Percentiles rank a stretch among this genome's conserved stretches.
phyloP scores from a whole-genome alignment of 768 basidiomycete species.

The Tulasnella sp. region DNA sequence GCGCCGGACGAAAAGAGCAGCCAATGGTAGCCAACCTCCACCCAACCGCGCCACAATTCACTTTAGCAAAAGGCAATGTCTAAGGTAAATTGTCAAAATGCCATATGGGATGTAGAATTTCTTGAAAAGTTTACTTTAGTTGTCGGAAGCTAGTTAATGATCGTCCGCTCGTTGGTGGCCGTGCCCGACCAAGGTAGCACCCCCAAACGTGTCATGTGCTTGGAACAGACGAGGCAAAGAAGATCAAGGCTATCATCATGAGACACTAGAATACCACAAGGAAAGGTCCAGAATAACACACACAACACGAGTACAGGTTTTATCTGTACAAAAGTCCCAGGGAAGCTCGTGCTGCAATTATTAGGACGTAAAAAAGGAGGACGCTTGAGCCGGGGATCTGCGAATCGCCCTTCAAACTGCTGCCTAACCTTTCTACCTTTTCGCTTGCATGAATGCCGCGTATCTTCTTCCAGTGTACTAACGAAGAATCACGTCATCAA shows the following conservation, averaged over 20 bases:
- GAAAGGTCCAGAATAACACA: background rate
- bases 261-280: background rate
- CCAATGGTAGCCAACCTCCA: background rate
- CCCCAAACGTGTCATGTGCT: slow-evolving; percentile 5
- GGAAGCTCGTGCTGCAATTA: background rate
- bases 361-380: slow-evolving; percentile 35
- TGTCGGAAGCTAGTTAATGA: background rate
- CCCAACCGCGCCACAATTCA: background rate
- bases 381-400: slow-evolving; percentile 15
- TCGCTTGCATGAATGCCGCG: background rate
- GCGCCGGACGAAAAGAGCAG: background rate
- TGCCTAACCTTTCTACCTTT: background rate
- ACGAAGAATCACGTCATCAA: slow-evolving; percentile 2
- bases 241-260: slow-evolving; percentile 3
- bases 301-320: background rate
- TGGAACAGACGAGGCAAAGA: background rate
- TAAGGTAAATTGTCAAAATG: background rate
- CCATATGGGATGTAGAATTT: background rate
- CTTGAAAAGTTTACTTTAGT: background rate
- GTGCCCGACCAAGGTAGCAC: background rate
- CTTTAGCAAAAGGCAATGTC: background rate
- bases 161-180: background rate
- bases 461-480: background rate
- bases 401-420: slow-evolving; percentile 17
- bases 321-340: background rate